phyloP scores from a whole-genome alignment of 2,329 filamentous ascomycete genomes.

The Cucurbitaria berberidis region DNA sequence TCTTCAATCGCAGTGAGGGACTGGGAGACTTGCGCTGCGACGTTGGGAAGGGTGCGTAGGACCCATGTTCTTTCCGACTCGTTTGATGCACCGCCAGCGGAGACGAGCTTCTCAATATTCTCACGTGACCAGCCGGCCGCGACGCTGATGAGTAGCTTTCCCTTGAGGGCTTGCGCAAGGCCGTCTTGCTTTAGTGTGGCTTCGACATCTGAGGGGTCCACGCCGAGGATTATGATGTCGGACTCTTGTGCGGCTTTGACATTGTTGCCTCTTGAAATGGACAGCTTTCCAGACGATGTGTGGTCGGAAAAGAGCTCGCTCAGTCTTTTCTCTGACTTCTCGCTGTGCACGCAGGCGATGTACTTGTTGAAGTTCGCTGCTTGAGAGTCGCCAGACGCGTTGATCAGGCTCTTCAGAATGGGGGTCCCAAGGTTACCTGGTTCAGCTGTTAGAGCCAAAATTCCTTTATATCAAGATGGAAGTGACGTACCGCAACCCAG shows the following conservation, averaged over 20 bases:
- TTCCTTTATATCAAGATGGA: not conserved
- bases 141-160: slow-evolving; percentile 60
- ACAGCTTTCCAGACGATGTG: slow-evolving; percentile 31
- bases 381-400: slow-evolving; percentile 14
- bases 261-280: slow-evolving; percentile 46
- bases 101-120: slow-evolving; percentile 18
- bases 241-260: slow-evolving; percentile 45
- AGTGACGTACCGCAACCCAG: slow-evolving; percentile 36
- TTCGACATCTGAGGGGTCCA: slow-evolving; percentile 55
- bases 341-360: slow-evolving; percentile 53
- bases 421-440: slow-evolving; percentile 51
- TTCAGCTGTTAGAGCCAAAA: slow-evolving; percentile 2
- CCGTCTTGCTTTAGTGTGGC: slow-evolving; percentile 47
- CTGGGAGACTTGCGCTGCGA: slow-evolving; percentile 53
- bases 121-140: slow-evolving; percentile 57
- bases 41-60: slow-evolving; percentile 54
- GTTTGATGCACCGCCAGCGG: slow-evolving; percentile 10
- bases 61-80: slow-evolving; percentile 38
- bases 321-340: slow-evolving; percentile 46
- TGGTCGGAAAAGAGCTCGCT: slow-evolving; percentile 40
- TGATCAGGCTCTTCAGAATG: slow-evolving; percentile 46
- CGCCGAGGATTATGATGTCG: slow-evolving; percentile 55
- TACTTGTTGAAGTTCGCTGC: slow-evolving; percentile 40
- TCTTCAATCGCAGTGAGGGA: slow-evolving; percentile 48
- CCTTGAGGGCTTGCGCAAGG: slow-evolving; percentile 48